phyloP scores from a whole-genome alignment of 768 basidiomycete genomes.

The Boletus subparvulus region DNA sequence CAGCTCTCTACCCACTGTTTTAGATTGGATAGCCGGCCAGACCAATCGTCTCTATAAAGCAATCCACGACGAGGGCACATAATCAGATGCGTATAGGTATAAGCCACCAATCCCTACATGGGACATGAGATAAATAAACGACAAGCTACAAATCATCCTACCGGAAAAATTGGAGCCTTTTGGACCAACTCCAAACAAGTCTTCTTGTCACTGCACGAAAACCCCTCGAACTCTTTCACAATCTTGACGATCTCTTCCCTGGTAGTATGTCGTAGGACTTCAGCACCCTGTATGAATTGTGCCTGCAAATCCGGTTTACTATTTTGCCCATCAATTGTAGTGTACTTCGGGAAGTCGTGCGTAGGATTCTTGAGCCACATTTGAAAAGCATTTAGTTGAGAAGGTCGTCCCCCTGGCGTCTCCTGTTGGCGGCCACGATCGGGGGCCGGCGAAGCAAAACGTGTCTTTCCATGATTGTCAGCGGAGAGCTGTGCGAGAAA shows the following conservation, averaged over 20 bases:
- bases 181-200: constrained; percentile 16
- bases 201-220: constrained; percentile 1
- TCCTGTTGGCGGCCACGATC: neutral
- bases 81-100: constrained; percentile 28
- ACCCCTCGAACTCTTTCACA: constrained; percentile 18
- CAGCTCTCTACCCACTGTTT: constrained; percentile 8
- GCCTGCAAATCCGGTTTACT: neutral
- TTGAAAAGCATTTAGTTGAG: constrained; percentile 15
- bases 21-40: constrained; percentile 3
- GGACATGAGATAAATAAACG: constrained; percentile 5
- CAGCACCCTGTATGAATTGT: constrained; percentile 3
- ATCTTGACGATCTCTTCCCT: constrained; percentile 16
- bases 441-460: neutral
- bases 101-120: constrained; percentile 28
- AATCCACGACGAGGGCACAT: constrained; percentile 14
- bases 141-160: constrained; percentile 5
- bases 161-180: constrained; percentile 25
- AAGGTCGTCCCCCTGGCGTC: neutral
- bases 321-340: constrained; percentile 19
- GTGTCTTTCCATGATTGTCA: neutral
- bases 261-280: constrained; percentile 12
- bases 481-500: neutral
- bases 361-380: constrained; percentile 8
- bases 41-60: constrained; percentile 12
- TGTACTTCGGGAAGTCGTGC: constrained; percentile 9